Evolutionary conservation across 805 yeast genomes (phyloP).

Genomic region (Ogataea wickerhamii): DNA sequence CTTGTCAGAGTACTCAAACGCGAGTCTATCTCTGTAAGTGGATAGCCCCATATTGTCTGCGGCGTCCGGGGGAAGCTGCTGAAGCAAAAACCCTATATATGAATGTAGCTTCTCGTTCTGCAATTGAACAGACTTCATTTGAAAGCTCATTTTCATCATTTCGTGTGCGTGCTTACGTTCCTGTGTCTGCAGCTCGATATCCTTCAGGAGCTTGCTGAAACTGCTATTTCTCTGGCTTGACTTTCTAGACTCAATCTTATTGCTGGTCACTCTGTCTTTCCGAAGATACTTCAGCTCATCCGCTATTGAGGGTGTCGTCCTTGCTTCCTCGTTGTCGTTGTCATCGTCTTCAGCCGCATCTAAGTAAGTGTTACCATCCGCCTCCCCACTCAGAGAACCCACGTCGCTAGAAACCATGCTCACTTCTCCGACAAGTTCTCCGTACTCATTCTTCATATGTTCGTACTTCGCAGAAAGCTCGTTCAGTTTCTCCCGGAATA

Average conservation of each 20-base stretch:
- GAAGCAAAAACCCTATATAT: constrained; percentile 54
- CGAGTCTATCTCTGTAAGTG: constrained; percentile 18
- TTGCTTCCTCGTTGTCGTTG: constrained; percentile 5
- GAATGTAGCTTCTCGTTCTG: constrained; percentile 56
- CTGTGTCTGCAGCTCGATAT: constrained; percentile 23
- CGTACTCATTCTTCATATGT: constrained; percentile 27
- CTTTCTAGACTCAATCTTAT: constrained; percentile 11
- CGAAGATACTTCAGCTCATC: constrained; percentile 19
- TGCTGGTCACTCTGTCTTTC: neutral
- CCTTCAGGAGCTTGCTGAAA: constrained; percentile 22
- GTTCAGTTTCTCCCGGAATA: constrained; percentile 36
- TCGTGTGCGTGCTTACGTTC: constrained; percentile 39
- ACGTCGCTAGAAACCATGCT: constrained; percentile 8
- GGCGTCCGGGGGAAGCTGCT: constrained; percentile 31
- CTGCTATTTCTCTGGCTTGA: constrained; percentile 25
- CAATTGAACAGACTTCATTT: constrained; percentile 48
- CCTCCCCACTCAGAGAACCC: neutral
- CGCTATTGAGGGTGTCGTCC: constrained; percentile 13
- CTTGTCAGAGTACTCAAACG: constrained; percentile 50
- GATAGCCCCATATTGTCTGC: constrained; percentile 24
- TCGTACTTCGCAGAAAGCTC: constrained; percentile 29
- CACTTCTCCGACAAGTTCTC: constrained; percentile 27
- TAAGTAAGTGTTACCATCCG: constrained; percentile 2
- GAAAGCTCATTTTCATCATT: constrained; percentile 48
- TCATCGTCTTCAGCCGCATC: constrained; percentile 5